phyloP scores from a whole-genome alignment of 192 early-diverging fungal genomes.

The Dimargaris xerosporica region DNA sequence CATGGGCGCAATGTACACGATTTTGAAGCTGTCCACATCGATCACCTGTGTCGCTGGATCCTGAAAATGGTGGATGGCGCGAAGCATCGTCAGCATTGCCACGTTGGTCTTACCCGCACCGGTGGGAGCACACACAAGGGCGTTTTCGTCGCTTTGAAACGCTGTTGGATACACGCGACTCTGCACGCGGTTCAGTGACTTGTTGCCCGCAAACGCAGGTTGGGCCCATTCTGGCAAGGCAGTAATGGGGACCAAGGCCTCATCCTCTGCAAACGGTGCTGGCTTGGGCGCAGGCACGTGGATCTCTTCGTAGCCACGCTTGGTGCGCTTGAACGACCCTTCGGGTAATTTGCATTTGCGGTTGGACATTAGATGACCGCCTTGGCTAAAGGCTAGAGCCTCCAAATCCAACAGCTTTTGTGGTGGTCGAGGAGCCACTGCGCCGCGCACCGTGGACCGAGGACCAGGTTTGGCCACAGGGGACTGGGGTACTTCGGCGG shows the following conservation, averaged over 20 bases:
- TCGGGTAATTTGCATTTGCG: slow-evolving; percentile 81
- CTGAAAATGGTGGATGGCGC: slow-evolving; percentile 68
- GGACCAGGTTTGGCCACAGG: slow-evolving; percentile 5
- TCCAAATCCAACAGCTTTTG: slow-evolving; percentile 65
- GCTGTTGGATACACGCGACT: slow-evolving; percentile 75
- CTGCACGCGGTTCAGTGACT: slow-evolving; percentile 78
- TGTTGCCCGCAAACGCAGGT: slow-evolving; percentile 48
- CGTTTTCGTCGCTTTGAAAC: slow-evolving; percentile 77
- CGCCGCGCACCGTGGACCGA: slow-evolving; percentile 15
- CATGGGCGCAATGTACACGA: slow-evolving; percentile 99
- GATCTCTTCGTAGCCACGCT: slow-evolving; percentile 88
- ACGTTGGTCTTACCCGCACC: slow-evolving; percentile 98
- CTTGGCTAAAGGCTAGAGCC: slow-evolving; percentile 74
- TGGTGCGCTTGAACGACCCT: slow-evolving; percentile 78
- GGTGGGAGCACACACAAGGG: slow-evolving; percentile 96
- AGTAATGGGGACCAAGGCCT: slow-evolving; percentile 45
- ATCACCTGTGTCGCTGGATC: slow-evolving; percentile 55
- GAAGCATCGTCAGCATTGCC: slow-evolving; percentile 89
- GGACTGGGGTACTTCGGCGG: slow-evolving; percentile 18
- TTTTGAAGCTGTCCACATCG: slow-evolving; percentile 77
- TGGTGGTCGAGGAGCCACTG: slow-evolving; percentile 30
- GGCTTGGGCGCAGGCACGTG: slow-evolving; percentile 80
- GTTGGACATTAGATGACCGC: slow-evolving; percentile 96
- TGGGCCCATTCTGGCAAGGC: slow-evolving; percentile 71
- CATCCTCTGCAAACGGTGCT: slow-evolving; percentile 38